phyloP scores from a whole-genome alignment of 148 eudicot species.

The Silene conica region DNA sequence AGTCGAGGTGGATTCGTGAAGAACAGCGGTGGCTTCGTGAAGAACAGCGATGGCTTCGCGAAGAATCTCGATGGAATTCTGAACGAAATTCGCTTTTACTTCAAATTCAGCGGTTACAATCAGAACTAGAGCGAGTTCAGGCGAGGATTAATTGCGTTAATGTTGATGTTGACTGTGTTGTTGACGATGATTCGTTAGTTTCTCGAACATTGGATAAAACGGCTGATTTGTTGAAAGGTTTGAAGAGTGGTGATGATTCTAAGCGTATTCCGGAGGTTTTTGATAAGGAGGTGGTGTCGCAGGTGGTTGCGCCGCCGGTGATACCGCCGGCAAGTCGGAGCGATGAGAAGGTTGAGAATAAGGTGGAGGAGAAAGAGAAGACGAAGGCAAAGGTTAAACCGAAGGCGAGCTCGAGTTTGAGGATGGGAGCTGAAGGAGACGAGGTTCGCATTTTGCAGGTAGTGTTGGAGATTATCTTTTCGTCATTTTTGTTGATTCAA shows the following conservation, averaged over 20 bases:
- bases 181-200: constrained; percentile 18
- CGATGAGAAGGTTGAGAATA: background rate
- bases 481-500: too few relatives aligned
- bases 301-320: constrained; percentile 1
- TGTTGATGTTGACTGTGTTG: constrained; percentile 14
- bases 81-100: constrained; percentile 60
- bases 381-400: constrained; percentile 12
- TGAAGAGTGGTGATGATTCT: constrained; percentile 19
- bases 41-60: constrained; percentile 90
- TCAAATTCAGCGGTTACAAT: constrained; percentile 37
- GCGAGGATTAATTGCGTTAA: background rate
- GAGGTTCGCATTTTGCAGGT: constrained; percentile 78
- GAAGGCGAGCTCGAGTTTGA: constrained; percentile 32
- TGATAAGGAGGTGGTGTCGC: constrained; percentile 2
- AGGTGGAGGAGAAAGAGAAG: constrained; percentile 10
- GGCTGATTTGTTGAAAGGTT: constrained; percentile 44
- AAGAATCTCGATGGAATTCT: constrained; percentile 65
- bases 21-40: constrained; percentile 92
- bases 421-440: constrained; percentile 73
- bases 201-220: constrained; percentile 34
- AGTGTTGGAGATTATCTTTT: background rate
- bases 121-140: constrained; percentile 34
- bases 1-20: constrained; percentile 79
- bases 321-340: constrained; percentile 8
- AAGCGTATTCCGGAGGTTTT: constrained; percentile 21